phyloP scores from a whole-genome alignment of 2,329 filamentous ascomycete genomes.

The Pyrenophora tritici-repentis region DNA sequence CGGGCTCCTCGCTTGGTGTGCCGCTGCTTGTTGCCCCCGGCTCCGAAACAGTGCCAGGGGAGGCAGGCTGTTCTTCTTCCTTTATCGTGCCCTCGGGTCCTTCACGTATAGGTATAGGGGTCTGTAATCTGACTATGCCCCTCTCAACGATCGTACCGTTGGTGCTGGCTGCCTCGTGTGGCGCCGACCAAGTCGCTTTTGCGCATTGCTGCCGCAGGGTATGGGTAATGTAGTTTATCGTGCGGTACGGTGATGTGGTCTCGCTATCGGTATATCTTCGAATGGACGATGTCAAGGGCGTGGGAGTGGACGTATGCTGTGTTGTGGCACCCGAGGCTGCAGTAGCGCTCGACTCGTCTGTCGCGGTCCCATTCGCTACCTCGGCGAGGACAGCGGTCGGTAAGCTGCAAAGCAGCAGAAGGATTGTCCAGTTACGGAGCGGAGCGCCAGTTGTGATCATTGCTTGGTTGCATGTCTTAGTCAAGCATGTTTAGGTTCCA shows the following conservation, averaged over 20 bases:
- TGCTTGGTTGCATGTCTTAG: conserved; percentile 46
- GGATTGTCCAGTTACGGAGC: conserved; percentile 44
- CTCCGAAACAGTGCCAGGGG: conserved; percentile 4
- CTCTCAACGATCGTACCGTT: conserved; percentile 18
- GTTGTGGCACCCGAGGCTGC: conserved; percentile 31
- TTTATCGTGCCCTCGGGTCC: conserved; percentile 11
- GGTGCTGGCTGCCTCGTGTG: conserved; percentile 18
- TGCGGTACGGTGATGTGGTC: conserved; percentile 59
- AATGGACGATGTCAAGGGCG: conserved; percentile 11
- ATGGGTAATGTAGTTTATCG: conserved; percentile 82
- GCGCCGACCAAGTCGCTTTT: conserved; percentile 61
- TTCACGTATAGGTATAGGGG: conserved; percentile 15
- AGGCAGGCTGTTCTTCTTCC: conserved; percentile 5
- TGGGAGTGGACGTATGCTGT: conserved; percentile 18
- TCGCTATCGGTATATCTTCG: conserved; percentile 39
- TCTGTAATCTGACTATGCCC: conserved; percentile 16
- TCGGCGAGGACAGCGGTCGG: conserved; percentile 32
- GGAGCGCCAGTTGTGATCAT: conserved; percentile 48
- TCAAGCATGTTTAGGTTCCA: conserved; percentile 31
- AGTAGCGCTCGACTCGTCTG: conserved; percentile 28
- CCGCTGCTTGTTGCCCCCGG: conserved; percentile 8
- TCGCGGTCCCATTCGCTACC: conserved; percentile 40
- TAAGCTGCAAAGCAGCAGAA: conserved; percentile 43
- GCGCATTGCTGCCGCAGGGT: conserved; percentile 77
- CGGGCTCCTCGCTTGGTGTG: conserved; percentile 36